phyloP scores from a whole-genome alignment of 257 asterid species.

The Lycium barbarum region DNA sequence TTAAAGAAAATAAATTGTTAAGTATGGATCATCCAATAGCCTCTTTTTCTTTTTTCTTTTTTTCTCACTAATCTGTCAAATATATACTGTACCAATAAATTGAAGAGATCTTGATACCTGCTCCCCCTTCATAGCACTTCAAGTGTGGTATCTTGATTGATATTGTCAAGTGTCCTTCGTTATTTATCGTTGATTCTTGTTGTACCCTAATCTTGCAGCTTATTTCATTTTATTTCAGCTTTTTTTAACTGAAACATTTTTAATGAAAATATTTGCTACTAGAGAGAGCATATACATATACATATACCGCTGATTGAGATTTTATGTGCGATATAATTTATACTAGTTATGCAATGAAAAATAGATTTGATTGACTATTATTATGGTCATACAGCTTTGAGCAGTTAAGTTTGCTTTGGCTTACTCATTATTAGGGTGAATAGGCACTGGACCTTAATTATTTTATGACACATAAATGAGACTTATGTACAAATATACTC shows the following conservation, averaged over 20 bases:
- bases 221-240: neutral
- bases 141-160: too few relatives aligned
- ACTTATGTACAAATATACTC: slow-evolving; percentile 16
- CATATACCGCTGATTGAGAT: neutral
- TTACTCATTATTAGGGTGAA: neutral
- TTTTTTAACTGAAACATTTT: neutral
- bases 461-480: slow-evolving; percentile 11
- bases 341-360: neutral
- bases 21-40: too few relatives aligned
- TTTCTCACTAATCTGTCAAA: too few relatives aligned
- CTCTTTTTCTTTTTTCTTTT: too few relatives aligned
- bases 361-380: neutral
- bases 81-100: too few relatives aligned
- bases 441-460: neutral
- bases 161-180: too few relatives aligned
- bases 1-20: too few relatives aligned
- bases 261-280: neutral
- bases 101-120: too few relatives aligned
- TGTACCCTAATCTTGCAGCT: neutral
- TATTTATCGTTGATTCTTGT: neutral
- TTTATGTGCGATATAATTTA: neutral
- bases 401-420: slow-evolving; percentile 9
- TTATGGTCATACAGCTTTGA: neutral
- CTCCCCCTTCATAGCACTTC: too few relatives aligned
- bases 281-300: neutral